Base-by-base conservation (phyloP, 805 yeast genomes). In the Saccharomyces eubayanus region DNA sequence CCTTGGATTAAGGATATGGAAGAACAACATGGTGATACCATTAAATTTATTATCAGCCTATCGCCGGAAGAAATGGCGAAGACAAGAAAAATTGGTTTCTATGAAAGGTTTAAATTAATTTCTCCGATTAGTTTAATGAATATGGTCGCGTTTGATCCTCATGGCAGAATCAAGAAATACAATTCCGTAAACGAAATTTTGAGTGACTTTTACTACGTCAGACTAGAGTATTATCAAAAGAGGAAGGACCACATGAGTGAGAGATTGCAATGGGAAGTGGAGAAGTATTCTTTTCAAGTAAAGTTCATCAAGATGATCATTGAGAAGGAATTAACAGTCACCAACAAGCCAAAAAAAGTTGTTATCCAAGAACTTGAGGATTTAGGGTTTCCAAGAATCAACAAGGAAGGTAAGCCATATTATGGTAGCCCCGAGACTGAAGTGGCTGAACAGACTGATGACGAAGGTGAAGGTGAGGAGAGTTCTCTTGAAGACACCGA, bases 71-170 rank as follows among this genome's bases (percentile, higher is more conserved):
- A 92, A 66, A 92, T 94, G 98, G 77, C 72, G 27, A 87, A 88
- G 62, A 79, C 96, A 0, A 74, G 77, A 57, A 76, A 76, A 51
- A 79, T 85, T 27, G 99, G 99, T 0, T 75, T 89, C 52, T 79
- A 87, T 62, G 96, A 89, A 64, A 77, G 90, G 66, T 94, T 94
- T 74, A 90, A 87, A 65, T 77, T 94, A 52, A 73, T 82, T 6
- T 76, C 89, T 0, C 74, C 85, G 6, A 74, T 94, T 45, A 83
- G 79, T 67, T 74, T 89, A 57, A 78, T 85, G 48, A 94, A 94
- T 68, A 91, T 94, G 96, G 97, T 94, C 53, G 95, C 97, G 0
- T 94, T 94, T 72, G 97, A 94, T 72, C 81, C 96, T 3, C 78
- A 79, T 49, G 96, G 97, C 41, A 81, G 91, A 59, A 88, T 94